A percentile compares a stretch with the other conserved stretches of the same genome.
Evolutionary conservation across 805 yeast genomes (phyloP).

Genomic region (Pichia kluyveri): DNA sequence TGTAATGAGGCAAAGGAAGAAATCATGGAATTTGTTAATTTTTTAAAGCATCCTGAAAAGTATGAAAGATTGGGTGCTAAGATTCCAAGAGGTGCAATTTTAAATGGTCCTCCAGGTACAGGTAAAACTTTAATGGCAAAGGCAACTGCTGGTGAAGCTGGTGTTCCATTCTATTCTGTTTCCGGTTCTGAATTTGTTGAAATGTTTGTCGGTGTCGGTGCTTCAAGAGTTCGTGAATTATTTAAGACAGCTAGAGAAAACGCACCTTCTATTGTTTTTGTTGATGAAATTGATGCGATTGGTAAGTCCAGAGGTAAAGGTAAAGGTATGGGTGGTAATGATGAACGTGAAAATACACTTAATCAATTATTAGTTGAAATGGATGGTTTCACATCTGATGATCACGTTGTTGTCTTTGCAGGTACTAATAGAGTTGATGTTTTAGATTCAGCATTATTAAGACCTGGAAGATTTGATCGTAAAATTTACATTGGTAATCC

Average conservation of each 20-base stretch:
- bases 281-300: constrained; percentile 94
- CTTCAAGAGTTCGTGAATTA: constrained; percentile 86
- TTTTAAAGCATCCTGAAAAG: constrained; percentile 74
- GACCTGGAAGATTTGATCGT: constrained; percentile 94
- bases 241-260: constrained; percentile 82
- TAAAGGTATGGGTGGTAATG: constrained; percentile 76
- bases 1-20: constrained; percentile 92
- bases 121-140: constrained; percentile 90
- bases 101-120: constrained; percentile 95
- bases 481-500: constrained; percentile 83
- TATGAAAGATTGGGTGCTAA: constrained; percentile 87
- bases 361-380: constrained; percentile 89
- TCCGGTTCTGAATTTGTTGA: constrained; percentile 95
- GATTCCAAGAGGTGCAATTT: constrained; percentile 90
- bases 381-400: constrained; percentile 88
- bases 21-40: constrained; percentile 90
- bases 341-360: constrained; percentile 87
- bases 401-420: constrained; percentile 88
- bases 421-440: constrained; percentile 94
- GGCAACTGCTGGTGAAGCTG: constrained; percentile 96
- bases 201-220: constrained; percentile 96
- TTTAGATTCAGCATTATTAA: constrained; percentile 76
- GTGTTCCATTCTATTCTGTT: constrained; percentile 85
- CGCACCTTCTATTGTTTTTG: constrained; percentile 86
- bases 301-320: constrained; percentile 74